Evolutionary conservation across 106 monocot species (phyloP), one percentile per base, ranked within the genome.

Genomic region (Allium cepa): DNA sequence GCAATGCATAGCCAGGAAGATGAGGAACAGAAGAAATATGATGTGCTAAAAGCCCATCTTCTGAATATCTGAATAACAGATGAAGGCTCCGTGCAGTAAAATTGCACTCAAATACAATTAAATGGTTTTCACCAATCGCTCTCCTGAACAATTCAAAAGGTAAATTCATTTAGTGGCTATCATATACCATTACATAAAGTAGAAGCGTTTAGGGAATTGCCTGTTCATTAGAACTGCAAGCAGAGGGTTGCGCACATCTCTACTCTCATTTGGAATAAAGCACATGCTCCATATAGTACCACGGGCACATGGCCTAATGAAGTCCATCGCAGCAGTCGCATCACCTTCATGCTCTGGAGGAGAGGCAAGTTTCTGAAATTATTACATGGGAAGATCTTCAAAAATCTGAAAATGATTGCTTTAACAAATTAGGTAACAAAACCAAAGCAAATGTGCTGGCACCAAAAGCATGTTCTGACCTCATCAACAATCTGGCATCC

Each of bases 241-340:
- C 18, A 90, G 49, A 47, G 85, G 85, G 70, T 76, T 75, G 63
- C 78, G 73, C 56, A 60, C 81, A 72, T 84, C 81, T 17, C 61
- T 67, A 48, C 22, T 75, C 72, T 76, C 60, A 17, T 46, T 60
- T 55, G 63, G 77, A 84, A 99, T 74, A 65, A 99, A 99, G 77
- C 93, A 81, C 82, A 93, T 93, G 76, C 92, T 93, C 99, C 99
- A 99, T 79, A 99, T 90, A 78, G 90, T 93, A 51, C 99, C 99
- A 65, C 69, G 76, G 12, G 77, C 17, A 75, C 60, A 59, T 17
- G 56, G 17, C 68, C 57, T 68, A 59, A 50, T 17, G 59, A 72
- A 45, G 73, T 63, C 66, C 58, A 58, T 81, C 11, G 55, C 16
- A 64, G 14, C 49, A 56, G n/a, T 53, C 26, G 53, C 63, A 59